Conservation (phyloP, 192 early-diverging fungal species). For the Linnemannia elongata region DNA sequence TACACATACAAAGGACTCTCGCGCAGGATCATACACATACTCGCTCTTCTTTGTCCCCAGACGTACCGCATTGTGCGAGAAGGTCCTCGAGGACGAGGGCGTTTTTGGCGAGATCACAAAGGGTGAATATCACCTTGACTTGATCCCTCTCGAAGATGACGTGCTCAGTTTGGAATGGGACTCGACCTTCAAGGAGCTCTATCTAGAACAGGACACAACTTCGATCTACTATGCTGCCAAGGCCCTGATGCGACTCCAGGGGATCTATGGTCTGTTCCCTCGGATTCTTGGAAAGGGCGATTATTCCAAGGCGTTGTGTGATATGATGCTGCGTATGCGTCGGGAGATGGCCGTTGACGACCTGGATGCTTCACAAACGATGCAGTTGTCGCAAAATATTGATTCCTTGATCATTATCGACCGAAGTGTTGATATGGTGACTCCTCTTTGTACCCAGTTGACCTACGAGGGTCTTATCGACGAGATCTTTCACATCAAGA, state of each 20-base stretch:
- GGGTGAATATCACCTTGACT: conserved; percentile 91
- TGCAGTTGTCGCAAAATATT: conserved; percentile 73
- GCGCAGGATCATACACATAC: conserved; percentile 61
- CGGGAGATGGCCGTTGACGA: conserved; percentile 77
- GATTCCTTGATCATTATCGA: conserved; percentile 94
- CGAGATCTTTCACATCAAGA: conserved; percentile 89
- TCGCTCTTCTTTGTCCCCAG: conserved; percentile 91
- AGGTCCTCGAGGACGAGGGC: conserved; percentile 94
- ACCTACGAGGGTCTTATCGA: conserved; percentile 98
- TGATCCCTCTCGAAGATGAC: conserved; percentile 93
- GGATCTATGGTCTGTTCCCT: conserved; percentile 90
- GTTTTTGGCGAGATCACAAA: conserved; percentile 90
- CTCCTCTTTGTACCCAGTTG: conserved; percentile 93
- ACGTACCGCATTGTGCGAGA: conserved; percentile 91
- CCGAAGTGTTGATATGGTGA: conserved; percentile 89
- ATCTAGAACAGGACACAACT: conserved; percentile 84
- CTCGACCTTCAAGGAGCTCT: conserved; percentile 85
- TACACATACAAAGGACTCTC: conserved; percentile 21
- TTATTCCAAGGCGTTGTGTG: conserved; percentile 80
- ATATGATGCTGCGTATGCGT: conserved; percentile 88
- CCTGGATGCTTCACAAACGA: conserved; percentile 59
- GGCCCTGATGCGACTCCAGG: conserved; percentile 92
- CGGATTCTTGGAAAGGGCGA: conserved; percentile 93
- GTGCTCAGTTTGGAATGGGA: conserved; percentile 91
- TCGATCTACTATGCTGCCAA: conserved; percentile 80